A percentile compares a stretch with the other conserved stretches of the same genome.
Evolutionary conservation across 2,329 filamentous ascomycete genomes (phyloP).

Genomic region (Hypoxylon sp.): DNA sequence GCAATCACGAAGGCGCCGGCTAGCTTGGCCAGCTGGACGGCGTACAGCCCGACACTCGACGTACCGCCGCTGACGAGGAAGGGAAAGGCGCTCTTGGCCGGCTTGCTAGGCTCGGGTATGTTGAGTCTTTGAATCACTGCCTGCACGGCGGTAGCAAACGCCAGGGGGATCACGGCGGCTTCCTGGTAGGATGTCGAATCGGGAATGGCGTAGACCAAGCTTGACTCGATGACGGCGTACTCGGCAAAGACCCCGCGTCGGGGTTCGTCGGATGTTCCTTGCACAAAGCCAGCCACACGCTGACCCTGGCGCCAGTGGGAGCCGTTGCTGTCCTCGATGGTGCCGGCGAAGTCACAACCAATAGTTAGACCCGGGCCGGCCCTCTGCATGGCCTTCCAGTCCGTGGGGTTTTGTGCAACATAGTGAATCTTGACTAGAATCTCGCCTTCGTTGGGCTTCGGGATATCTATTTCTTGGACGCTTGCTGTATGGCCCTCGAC

Average conservation of each 20-base stretch:
- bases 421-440: conserved; percentile 47
- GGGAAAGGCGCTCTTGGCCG: conserved; percentile 46
- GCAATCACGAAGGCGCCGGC: conserved; percentile 42
- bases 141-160: conserved; percentile 56
- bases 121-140: conserved; percentile 45
- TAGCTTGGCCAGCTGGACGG: conserved; percentile 43
- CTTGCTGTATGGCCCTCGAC: conserved; percentile 42
- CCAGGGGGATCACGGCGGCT: conserved; percentile 46
- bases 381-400: conserved; percentile 44
- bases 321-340: conserved; percentile 43
- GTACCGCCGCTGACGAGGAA: conserved; percentile 43
- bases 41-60: conserved; percentile 42
- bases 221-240: conserved; percentile 41
- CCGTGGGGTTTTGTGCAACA: conserved; percentile 49
- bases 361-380: conserved; percentile 40
- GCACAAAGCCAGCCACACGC: conserved; percentile 48
- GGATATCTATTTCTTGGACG: conserved; percentile 44
- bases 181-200: conserved; percentile 42
- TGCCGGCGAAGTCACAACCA: conserved; percentile 50
- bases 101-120: conserved; percentile 45
- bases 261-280: conserved; percentile 40
- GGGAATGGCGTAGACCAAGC: conserved; percentile 44
- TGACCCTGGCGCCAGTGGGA: conserved; percentile 45
- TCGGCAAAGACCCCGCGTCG: conserved; percentile 45
- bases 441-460: conserved; percentile 44